These are phyloP conservation scores for Craspedostauros australis DNA, from an alignment of 108 stramenopile genomes.

Conservation along the genomic window DNA sequence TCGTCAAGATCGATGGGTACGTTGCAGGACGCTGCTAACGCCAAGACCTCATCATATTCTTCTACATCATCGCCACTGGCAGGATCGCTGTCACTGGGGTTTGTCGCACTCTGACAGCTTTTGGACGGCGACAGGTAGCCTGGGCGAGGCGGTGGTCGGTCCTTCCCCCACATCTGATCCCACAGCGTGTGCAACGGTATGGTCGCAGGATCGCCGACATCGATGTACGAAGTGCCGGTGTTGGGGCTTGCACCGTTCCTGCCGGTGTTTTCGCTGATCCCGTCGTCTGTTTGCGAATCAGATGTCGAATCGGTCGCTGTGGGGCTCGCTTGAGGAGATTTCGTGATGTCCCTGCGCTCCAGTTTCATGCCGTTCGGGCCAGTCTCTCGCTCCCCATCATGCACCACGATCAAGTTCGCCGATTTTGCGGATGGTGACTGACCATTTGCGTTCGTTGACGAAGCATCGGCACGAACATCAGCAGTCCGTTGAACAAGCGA, in stretches of 20 bases:
- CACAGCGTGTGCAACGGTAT: constrained; percentile 28
- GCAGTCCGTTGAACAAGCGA: not conserved
- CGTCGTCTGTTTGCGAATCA: not conserved
- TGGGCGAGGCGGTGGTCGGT: constrained; percentile 26
- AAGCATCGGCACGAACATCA: not conserved
- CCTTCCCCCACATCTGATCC: constrained; percentile 37
- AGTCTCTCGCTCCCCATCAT: too few species aligned
- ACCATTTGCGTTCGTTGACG: too few species aligned
- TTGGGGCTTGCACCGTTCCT: not conserved
- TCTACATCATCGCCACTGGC: too few species aligned
- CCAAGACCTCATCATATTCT: constrained; percentile 28
- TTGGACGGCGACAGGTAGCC: too few species aligned
- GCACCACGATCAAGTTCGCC: too few species aligned
- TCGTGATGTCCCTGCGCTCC: too few species aligned
- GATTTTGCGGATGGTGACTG: too few species aligned
- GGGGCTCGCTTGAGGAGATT: too few species aligned
- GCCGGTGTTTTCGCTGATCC: not conserved
- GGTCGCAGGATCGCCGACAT: constrained; percentile 5
- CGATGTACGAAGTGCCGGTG: not conserved
- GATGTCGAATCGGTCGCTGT: too few species aligned
- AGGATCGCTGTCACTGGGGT: too few species aligned
- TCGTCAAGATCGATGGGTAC: constrained; percentile 59
- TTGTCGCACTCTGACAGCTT: too few species aligned
- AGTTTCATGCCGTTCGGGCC: too few species aligned
- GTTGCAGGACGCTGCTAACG: constrained; percentile 27